Conservation (phyloP, 2,329 filamentous ascomycete genomes). For the Drechslerella coelobrocha region DNA sequence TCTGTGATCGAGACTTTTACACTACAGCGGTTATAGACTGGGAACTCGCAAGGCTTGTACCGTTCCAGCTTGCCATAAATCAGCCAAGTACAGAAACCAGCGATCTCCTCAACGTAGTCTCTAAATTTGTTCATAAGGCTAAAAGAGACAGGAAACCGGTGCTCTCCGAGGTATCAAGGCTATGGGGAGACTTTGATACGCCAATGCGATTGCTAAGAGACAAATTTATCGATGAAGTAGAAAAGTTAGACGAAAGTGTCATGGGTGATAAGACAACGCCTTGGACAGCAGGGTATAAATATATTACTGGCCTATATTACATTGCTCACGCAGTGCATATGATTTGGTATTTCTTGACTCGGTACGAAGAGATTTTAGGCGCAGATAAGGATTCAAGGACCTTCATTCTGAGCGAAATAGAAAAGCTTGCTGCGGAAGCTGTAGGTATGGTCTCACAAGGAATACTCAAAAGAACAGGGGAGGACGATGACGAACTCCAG, state of each 20-base stretch:
- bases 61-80: slow-evolving; percentile 17
- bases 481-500: neutral
- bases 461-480: neutral
- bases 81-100: slow-evolving; percentile 6
- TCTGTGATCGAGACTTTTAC: slow-evolving; percentile 29
- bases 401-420: slow-evolving; percentile 10
- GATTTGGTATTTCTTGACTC: slow-evolving; percentile 17
- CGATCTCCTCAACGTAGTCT: neutral
- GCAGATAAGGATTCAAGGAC: slow-evolving; percentile 9
- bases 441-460: slow-evolving; percentile 4
- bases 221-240: slow-evolving; percentile 5
- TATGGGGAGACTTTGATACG: slow-evolving; percentile 9
- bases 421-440: slow-evolving; percentile 15
- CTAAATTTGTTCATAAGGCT: neutral
- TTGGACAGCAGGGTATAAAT: slow-evolving; percentile 33
- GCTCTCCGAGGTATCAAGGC: neutral
- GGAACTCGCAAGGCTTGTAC: slow-evolving; percentile 22
- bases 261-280: slow-evolving; percentile 11
- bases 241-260: slow-evolving; percentile 27
- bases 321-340: slow-evolving; percentile 20
- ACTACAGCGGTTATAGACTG: slow-evolving; percentile 39
- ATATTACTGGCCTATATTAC: slow-evolving; percentile 27
- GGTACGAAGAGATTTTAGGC: slow-evolving; percentile 12
- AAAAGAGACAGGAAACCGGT: neutral
- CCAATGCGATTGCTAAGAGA: slow-evolving; percentile 8